Percentiles rank a stretch among this genome's conserved stretches.
Conservation (phyloP, 2,329 filamentous ascomycete genomes). For the Arthrobotrys iridis region DNA sequence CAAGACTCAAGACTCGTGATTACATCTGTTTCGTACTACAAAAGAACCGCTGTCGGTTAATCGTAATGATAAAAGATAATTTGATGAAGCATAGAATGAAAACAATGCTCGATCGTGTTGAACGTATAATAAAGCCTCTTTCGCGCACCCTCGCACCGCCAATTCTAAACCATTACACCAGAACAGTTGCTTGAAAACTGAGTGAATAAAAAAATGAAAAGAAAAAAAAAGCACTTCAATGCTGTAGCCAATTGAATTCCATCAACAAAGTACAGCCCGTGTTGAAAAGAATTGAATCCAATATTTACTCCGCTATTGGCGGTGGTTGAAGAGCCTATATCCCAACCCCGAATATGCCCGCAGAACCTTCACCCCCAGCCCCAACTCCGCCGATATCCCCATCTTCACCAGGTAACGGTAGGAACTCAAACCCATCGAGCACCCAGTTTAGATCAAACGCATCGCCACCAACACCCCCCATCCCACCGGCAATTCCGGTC, state of each 20-base stretch:
- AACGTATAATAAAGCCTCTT: not conserved
- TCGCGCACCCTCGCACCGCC: not conserved
- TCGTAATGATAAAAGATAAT: not conserved
- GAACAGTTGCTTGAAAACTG: not conserved
- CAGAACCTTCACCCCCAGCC: not conserved
- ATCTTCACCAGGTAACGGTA: slow-evolving; percentile 41
- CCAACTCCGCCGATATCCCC: slow-evolving; percentile 34
- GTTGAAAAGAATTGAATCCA: not conserved
- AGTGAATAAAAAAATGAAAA: not conserved
- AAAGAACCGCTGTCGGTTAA: not conserved
- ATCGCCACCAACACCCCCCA: slow-evolving; percentile 10
- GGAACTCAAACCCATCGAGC: slow-evolving; percentile 48
- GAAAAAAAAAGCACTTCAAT: too few species aligned
- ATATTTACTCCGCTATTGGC: too few species aligned
- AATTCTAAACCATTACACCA: slow-evolving; percentile 17
- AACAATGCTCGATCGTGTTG: slow-evolving; percentile 9
- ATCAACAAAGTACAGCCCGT: too few species aligned
- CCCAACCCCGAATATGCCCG: slow-evolving; percentile 43
- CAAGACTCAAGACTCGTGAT: not conserved
- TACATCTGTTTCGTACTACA: not conserved
- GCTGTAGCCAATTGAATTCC: too few species aligned
- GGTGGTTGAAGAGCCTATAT: too few species aligned
- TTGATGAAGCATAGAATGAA: not conserved
- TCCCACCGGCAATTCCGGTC: slow-evolving; percentile 1
- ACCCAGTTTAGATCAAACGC: slow-evolving; percentile 51